Evolutionary conservation across 2,329 filamentous ascomycete species (phyloP), one percentile per base, ranked within the genome.

Genomic region (Penicillium paneum): DNA sequence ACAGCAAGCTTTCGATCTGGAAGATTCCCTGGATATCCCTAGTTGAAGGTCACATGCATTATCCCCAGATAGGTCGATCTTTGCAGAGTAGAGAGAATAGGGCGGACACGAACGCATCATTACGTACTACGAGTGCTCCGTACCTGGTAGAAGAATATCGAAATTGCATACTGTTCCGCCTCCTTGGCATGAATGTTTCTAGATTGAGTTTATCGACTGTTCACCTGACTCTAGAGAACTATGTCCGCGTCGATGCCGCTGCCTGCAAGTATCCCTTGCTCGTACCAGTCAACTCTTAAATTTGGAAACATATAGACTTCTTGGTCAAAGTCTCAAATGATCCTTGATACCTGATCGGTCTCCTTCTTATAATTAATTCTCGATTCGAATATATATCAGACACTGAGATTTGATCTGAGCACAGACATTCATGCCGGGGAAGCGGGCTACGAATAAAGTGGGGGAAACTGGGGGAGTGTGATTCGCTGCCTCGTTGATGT

Each of bases 171-270:
- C 15, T 15, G 17, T 32, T n/a, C 4, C 24, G 36, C 13, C 15
- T 13, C 5, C 21, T 56, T 59, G 54, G 54, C 17, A 60, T 54
- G 55, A 58, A 56, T 50, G 40, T 19, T 48, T 42, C 13, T 47
- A 49, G 49, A 61, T 61, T 52, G 56, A 52, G 49, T 59, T 55
- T 40, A 39, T 28, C 48, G 29, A 41, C 24, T 39, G 54, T 44
- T 50, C 61, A 62, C 53, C 58, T 64, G 61, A 64, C 54, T 49
- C 42, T 42, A 56, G 49, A 63, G 42, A 61, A 55, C 40, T 41
- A 57, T 58, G 55, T 35, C 42, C 55, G 56, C 53, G 60, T 54
- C 46, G 29, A 55, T 47, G 43, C 53, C 59, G 55, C 28, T 32
- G 24, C 55, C 55, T 57, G 55, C 54, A 49, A 51, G 54, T 54